A percentile compares a stretch with the other conserved stretches of the same genome.
phyloP scores from a whole-genome alignment of 2,329 filamentous ascomycete genomes.

The Neurospora crassa region DNA sequence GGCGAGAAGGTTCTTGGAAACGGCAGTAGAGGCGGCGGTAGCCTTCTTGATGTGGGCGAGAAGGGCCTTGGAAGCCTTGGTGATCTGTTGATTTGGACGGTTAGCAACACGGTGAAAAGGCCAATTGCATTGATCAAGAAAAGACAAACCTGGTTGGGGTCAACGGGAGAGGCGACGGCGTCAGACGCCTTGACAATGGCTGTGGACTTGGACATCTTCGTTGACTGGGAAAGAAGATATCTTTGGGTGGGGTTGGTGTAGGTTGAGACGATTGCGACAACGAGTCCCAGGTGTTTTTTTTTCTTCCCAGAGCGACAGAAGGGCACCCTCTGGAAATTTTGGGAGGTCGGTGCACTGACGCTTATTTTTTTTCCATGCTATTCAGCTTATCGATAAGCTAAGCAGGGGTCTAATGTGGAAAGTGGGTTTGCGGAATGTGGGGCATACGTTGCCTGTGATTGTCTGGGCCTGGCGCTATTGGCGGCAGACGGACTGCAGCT shows the following conservation, averaged over 20 bases:
- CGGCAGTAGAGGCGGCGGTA: constrained; percentile 35
- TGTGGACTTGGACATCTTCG: constrained; percentile 26
- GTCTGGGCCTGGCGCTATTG: neutral
- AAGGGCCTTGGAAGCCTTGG: constrained; percentile 55
- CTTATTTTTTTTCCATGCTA: constrained; percentile 12
- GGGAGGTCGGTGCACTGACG: constrained; percentile 5
- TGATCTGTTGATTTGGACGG: constrained; percentile 29
- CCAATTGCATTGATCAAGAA: neutral
- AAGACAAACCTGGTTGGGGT: constrained; percentile 25
- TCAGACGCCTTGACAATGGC: constrained; percentile 23
- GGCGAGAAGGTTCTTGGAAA: constrained; percentile 46
- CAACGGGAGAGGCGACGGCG: constrained; percentile 22
- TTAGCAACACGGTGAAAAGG: neutral
- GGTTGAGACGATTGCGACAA: constrained; percentile 3
- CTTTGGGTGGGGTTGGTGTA: constrained; percentile 3
- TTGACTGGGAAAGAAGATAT: neutral
- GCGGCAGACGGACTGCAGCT: constrained; percentile 8
- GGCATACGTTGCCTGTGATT: neutral
- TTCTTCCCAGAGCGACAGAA: neutral
- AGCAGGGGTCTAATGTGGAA: neutral
- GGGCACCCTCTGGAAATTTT: constrained; percentile 15
- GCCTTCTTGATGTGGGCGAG: constrained; percentile 52
- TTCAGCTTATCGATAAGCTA: constrained; percentile 1
- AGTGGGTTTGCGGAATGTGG: neutral
- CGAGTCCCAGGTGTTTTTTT: constrained; percentile 9